These are phyloP conservation scores for Panaeolus cyanescens DNA, from an alignment of 768 basidiomycete genomes.

Conservation along the genomic window DNA sequence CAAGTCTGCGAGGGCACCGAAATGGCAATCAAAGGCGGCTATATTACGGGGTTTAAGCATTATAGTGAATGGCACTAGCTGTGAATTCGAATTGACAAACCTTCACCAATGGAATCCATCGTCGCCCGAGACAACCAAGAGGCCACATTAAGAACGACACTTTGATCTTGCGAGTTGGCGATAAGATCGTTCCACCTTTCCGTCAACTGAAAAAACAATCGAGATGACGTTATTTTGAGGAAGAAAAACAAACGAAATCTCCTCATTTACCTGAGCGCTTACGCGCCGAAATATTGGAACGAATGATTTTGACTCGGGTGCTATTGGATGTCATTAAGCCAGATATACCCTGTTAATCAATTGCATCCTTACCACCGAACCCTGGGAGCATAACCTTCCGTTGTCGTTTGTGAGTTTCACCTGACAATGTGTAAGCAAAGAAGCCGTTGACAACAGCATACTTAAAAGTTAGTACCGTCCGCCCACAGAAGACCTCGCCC, in stretches of 20 bases:
- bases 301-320: constrained; percentile 50
- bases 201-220: constrained; percentile 36
- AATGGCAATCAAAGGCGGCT: constrained; percentile 60
- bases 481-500: constrained; percentile 58
- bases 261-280: constrained; percentile 35
- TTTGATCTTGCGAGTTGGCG: constrained; percentile 40
- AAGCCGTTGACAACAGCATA: not conserved
- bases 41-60: not conserved
- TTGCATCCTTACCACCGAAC: constrained; percentile 43
- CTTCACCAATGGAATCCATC: constrained; percentile 54
- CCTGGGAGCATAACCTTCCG: constrained; percentile 56
- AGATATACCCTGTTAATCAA: not conserved
- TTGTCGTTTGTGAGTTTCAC: constrained; percentile 54
- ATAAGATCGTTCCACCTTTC: constrained; percentile 54
- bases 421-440: constrained; percentile 12
- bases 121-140: constrained; percentile 51
- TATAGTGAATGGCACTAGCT: not conserved
- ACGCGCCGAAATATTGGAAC: constrained; percentile 49
- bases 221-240: not conserved
- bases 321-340: constrained; percentile 16
- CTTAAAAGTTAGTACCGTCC: constrained; percentile 38
- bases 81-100: constrained; percentile 20
- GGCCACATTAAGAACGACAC: constrained; percentile 47
- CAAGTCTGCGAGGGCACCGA: constrained; percentile 49
- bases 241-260: constrained; percentile 14